Base-by-base conservation (phyloP, 2,329 filamentous ascomycete species). In the Nemania sp. region DNA sequence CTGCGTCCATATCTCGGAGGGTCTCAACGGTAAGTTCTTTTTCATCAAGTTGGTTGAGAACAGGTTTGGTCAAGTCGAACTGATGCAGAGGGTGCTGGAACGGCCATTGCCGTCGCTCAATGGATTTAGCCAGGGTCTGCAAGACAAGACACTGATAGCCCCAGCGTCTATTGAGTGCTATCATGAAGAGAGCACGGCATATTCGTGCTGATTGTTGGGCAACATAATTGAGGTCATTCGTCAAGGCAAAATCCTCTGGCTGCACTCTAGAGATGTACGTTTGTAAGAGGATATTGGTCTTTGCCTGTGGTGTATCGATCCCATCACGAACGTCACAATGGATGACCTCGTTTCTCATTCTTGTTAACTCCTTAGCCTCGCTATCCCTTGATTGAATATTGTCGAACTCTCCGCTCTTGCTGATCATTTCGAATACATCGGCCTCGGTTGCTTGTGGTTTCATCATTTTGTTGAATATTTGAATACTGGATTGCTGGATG, bases 381-480 rank as follows among this genome's bases (percentile, higher is more conserved):
- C 77, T 94, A 50, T 99, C 94, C 57, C 95, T 81, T 5, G 89
- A 91, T 68, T 97, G 92, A 36, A 99, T 90, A 62, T 99, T 96
- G 75, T 97, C 91, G 64, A 99, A 99, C 71, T 99, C 94, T 61
- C 92, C 91, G 69, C 92, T 96, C 89, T 94, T 91, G 63, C 91
- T 92, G 67, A 99, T 91, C 91, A 99, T 97, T 67, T 89, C 90
- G 49, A 99, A 77, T 41, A 97, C 87, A 67, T 99, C 94, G 5
- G 91, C 91, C 73, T 99, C 94, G 0, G 89, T 91, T 8, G 91
- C 86, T 22, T 86, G 83, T 1, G 91, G 86, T 47, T 82, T 81
- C 94, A 99, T 97, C 86, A 94, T 88, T 5, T 84, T 84, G 72
- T 97, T 99, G 82, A 99, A 99, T 36, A 97, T 89, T 69, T 97